Conservation (phyloP, 1,139 yeast species). For the Pichia sp. region DNA sequence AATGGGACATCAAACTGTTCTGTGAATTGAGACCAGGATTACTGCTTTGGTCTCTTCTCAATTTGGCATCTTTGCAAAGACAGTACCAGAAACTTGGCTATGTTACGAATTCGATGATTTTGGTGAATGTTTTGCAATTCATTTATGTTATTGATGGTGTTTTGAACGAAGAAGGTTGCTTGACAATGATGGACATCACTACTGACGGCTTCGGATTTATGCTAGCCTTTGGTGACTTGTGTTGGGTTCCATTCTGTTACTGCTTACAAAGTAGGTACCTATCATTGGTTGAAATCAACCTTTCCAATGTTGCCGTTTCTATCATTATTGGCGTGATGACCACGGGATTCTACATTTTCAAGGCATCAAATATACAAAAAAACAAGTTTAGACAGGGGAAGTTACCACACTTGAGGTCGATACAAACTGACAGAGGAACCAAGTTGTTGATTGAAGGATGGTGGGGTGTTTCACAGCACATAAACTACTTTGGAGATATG, state of each 20-base stretch:
- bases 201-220: conserved; percentile 97
- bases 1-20: conserved; percentile 82
- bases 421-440: conserved; percentile 73
- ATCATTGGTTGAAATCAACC: conserved; percentile 55
- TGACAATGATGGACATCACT: conserved; percentile 92
- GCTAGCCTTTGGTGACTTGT: conserved; percentile 90
- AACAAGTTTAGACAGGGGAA: conserved; percentile 78
- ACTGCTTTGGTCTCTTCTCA: conserved; percentile 77
- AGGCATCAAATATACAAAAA: conserved; percentile 78
- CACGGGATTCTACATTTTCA: conserved; percentile 77
- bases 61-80: conserved; percentile 74
- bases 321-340: conserved; percentile 43
- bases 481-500: conserved; percentile 96
- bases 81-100: conserved; percentile 62
- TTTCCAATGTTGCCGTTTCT: conserved; percentile 42
- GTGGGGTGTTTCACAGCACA: conserved; percentile 94
- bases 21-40: conserved; percentile 96
- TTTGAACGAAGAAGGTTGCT: conserved; percentile 78
- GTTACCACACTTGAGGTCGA: conserved; percentile 59
- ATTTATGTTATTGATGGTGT: conserved; percentile 90
- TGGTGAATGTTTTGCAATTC: conserved; percentile 67
- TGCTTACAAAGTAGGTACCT: conserved; percentile 80
- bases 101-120: conserved; percentile 65
- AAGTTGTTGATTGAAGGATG: conserved; percentile 83
- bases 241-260: conserved; percentile 92